phyloP scores from a whole-genome alignment of 129 eudicot species.

The Gnaphalium uliginosum region DNA sequence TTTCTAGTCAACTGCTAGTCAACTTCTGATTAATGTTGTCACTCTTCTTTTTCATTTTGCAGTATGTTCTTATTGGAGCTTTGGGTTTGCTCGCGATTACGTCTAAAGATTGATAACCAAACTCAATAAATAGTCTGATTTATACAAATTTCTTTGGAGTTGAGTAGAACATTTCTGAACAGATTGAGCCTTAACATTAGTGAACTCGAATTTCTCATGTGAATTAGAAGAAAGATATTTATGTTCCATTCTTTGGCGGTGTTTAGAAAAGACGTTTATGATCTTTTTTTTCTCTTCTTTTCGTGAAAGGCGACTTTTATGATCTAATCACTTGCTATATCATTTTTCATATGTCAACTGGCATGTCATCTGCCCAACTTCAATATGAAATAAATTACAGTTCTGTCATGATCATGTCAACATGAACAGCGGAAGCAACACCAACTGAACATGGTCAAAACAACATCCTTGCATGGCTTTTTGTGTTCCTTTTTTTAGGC shows the following conservation, averaged over 20 bases:
- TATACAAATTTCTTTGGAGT: constrained; percentile 8
- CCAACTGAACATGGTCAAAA: no score
- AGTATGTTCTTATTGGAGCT: constrained; percentile 74
- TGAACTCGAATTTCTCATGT: neutral
- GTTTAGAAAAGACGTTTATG: no score
- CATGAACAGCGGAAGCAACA: no score
- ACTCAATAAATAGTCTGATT: neutral
- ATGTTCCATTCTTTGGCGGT: neutral
- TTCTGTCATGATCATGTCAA: no score
- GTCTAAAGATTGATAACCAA: constrained; percentile 49
- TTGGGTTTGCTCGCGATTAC: constrained; percentile 67
- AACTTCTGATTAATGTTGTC: constrained; percentile 12
- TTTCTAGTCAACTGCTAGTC: neutral
- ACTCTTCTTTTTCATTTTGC: constrained; percentile 35
- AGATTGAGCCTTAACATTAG: constrained; percentile 11
- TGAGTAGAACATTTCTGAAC: constrained; percentile 3
- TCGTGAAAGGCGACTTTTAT: no score
- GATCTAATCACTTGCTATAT: no score
- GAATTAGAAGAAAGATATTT: neutral
- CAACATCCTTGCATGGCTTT: no score
- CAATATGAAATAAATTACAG: no score
- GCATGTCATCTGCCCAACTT: no score
- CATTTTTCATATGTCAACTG: no score
- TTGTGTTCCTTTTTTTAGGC: no score
- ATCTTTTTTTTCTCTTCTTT: no score